Evolutionary conservation across 1,284 basidiomycete genomes (phyloP).

Genomic region (Cryptococcus sp.): DNA sequence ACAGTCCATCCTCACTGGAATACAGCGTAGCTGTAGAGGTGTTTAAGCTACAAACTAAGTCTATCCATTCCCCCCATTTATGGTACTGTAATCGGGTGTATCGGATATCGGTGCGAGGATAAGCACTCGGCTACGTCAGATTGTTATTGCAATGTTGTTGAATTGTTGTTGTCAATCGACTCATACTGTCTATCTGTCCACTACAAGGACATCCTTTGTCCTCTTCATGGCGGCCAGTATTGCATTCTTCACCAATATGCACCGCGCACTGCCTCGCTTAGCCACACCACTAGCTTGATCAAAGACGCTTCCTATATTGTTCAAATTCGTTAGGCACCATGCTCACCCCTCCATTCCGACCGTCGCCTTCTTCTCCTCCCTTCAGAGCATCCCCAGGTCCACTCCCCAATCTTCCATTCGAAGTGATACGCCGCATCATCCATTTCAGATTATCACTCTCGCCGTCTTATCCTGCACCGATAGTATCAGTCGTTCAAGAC

Average conservation of each 20-base stretch:
- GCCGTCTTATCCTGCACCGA: slow-evolving; percentile 18
- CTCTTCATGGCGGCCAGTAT: too few relatives aligned
- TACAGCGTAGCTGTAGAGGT: background rate
- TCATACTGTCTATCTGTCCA: too few relatives aligned
- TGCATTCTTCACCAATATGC: too few relatives aligned
- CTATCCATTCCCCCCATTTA: background rate
- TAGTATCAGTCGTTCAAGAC: background rate
- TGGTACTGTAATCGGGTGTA: slow-evolving; percentile 1
- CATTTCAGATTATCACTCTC: slow-evolving; percentile 29
- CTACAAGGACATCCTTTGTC: too few relatives aligned
- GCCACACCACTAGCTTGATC: slow-evolving; percentile 2
- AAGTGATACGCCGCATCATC: slow-evolving; percentile 38
- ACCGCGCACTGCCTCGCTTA: too few relatives aligned
- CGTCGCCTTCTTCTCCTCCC: background rate
- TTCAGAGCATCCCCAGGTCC: slow-evolving; percentile 4
- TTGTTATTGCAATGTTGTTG: background rate
- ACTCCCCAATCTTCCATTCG: slow-evolving; percentile 22
- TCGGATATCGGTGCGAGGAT: slow-evolving; percentile 5
- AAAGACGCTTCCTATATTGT: background rate
- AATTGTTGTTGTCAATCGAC: background rate
- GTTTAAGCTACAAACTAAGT: background rate
- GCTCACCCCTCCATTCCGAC: slow-evolving; percentile 11
- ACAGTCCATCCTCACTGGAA: background rate
- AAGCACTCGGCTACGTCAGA: background rate
- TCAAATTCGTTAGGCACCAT: background rate